phyloP scores from a whole-genome alignment of 1,284 basidiomycete genomes.

The Trichosporon inkin region DNA sequence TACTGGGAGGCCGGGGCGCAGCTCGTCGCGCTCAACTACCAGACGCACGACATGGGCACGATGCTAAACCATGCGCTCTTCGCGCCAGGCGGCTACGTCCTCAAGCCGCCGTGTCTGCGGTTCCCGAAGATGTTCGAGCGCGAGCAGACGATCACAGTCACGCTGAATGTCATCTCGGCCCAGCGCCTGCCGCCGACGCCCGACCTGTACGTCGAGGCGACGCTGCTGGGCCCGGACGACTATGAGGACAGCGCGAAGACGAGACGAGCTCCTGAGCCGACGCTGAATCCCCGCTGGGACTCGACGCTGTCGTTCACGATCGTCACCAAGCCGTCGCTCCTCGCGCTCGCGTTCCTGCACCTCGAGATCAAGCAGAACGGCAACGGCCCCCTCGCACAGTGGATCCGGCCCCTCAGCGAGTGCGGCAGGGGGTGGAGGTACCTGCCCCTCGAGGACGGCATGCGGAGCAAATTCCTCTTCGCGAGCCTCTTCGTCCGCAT shows the following conservation, averaged over 20 bases:
- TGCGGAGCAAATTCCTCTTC: constrained; percentile 78
- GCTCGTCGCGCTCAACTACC: constrained; percentile 97
- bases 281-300: constrained; percentile 86
- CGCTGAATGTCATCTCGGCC: constrained; percentile 72
- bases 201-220: constrained; percentile 53
- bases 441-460: constrained; percentile 74
- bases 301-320: constrained; percentile 67
- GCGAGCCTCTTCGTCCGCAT: constrained; percentile 72
- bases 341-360: constrained; percentile 74
- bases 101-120: constrained; percentile 79
- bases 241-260: constrained; percentile 50
- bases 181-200: constrained; percentile 82
- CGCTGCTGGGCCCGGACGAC: constrained; percentile 16
- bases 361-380: constrained; percentile 63
- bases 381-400: constrained; percentile 63
- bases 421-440: constrained; percentile 67
- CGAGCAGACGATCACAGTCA: constrained; percentile 51
- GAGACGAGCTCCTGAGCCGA: constrained; percentile 68
- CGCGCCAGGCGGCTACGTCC: constrained; percentile 77
- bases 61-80: constrained; percentile 88
- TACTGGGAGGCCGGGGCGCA: constrained; percentile 90
- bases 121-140: constrained; percentile 60
- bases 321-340: constrained; percentile 66
- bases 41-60: constrained; percentile 73
- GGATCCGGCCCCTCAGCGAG: constrained; percentile 56